phyloP scores from a whole-genome alignment of 306 rosid genomes.

The Acacia acuminata region DNA sequence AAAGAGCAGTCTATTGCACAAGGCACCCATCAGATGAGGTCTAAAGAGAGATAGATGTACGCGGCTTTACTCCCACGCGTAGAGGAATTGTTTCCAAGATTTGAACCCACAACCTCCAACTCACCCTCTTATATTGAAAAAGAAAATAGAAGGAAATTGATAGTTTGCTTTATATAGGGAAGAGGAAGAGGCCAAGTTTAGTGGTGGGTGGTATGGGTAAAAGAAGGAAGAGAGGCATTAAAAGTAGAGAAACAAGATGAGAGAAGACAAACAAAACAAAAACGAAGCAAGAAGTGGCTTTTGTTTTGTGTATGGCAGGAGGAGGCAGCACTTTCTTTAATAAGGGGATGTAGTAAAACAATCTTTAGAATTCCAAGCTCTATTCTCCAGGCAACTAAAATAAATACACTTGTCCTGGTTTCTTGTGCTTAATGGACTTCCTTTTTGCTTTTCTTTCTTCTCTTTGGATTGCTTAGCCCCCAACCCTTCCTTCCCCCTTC shows the following conservation, averaged over 20 bases:
- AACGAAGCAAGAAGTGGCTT: conserved; percentile 44
- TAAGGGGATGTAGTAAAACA: conserved; percentile 20
- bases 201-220: conserved; percentile 13
- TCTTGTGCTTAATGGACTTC: conserved; percentile 66
- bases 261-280: conserved; percentile 32
- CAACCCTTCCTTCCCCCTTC: conserved; percentile 30
- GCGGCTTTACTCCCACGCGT: accelerated
- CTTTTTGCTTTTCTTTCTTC: conserved; percentile 64
- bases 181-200: not conserved
- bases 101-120: no score
- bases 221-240: conserved; percentile 40
- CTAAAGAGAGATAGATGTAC: no score
- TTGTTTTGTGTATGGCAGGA: conserved; percentile 45
- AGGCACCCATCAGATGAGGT: no score
- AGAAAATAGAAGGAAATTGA: not conserved
- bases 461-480: conserved; percentile 44
- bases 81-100: no score
- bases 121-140: not conserved
- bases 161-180: not conserved
- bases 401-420: conserved; percentile 45
- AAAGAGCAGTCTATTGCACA: accelerated
- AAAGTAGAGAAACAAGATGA: conserved; percentile 54
- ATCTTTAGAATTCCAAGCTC: conserved; percentile 80
- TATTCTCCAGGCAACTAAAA: conserved; percentile 52
- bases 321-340: conserved; percentile 44